A percentile compares a stretch with the other conserved stretches of the same genome.
Conservation (phyloP, 2,329 filamentous ascomycete species). For the Trichocomaceae sp. region DNA sequence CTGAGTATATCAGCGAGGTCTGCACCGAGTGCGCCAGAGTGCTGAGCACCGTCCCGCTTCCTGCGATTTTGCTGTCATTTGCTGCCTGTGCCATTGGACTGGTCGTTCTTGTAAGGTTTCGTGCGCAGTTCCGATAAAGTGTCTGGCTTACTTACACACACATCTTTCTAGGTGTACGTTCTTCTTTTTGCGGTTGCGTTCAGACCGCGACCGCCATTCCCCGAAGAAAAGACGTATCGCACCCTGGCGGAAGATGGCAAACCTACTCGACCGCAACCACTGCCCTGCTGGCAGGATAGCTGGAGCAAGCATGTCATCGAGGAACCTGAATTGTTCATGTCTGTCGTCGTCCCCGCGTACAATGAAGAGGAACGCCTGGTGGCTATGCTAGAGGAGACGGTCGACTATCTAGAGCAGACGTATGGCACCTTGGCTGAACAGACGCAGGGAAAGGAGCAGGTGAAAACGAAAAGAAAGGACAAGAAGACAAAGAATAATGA, state of each 20-base stretch:
- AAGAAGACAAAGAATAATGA: background rate
- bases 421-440: slow-evolving; percentile 52
- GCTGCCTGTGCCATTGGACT: background rate
- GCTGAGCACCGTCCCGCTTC: slow-evolving; percentile 6
- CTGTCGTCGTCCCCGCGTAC: slow-evolving; percentile 88
- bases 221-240: slow-evolving; percentile 78
- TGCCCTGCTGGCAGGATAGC: slow-evolving; percentile 85
- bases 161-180: slow-evolving; percentile 45
- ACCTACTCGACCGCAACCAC: slow-evolving; percentile 45
- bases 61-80: slow-evolving; percentile 5
- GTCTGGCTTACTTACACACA: no score
- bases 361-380: slow-evolving; percentile 82
- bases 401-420: slow-evolving; percentile 71
- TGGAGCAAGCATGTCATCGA: slow-evolving; percentile 46
- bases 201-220: slow-evolving; percentile 63
- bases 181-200: slow-evolving; percentile 71
- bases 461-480: background rate
- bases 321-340: slow-evolving; percentile 74
- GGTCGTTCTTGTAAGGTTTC: slow-evolving; percentile 8
- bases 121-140: background rate
- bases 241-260: slow-evolving; percentile 63
- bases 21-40: slow-evolving; percentile 7
- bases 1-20: slow-evolving; percentile 6
- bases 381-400: slow-evolving; percentile 83
- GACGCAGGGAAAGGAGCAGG: background rate